phyloP scores from a whole-genome alignment of 208 protist genomes.

The Tritrichomonas musculus region DNA sequence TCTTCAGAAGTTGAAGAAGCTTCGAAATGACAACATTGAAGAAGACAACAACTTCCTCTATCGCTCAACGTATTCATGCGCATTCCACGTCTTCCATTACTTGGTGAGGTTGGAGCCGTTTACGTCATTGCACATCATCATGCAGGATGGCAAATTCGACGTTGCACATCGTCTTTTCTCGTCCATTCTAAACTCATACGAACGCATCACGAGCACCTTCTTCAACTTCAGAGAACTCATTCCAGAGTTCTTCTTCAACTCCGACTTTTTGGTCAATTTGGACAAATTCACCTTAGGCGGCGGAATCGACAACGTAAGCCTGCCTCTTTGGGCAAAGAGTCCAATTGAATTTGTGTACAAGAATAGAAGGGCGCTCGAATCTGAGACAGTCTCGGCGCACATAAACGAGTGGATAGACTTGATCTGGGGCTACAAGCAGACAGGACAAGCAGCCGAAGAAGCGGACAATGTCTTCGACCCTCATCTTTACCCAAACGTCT shows the following conservation, averaged over 20 bases:
- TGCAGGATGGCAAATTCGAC: constrained; percentile 36
- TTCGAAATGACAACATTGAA: neutral
- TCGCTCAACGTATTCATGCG: constrained; percentile 38
- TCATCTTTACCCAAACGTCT: neutral
- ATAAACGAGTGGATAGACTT: neutral
- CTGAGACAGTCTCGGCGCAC: neutral
- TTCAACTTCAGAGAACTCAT: neutral
- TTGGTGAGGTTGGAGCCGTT: constrained; percentile 45
- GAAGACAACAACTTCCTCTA: neutral
- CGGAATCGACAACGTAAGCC: neutral
- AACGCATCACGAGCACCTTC: neutral
- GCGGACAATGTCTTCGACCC: neutral
- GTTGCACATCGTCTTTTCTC: neutral
- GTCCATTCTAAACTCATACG: neutral
- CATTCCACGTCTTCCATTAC: constrained; percentile 40
- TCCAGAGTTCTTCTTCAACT: constrained; percentile 11
- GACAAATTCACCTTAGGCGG: neutral
- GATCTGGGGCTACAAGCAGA: neutral
- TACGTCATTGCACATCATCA: constrained; percentile 36
- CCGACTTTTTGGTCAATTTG: neutral
- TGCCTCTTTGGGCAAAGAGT: neutral
- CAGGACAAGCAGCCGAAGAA: neutral
- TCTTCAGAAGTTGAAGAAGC: neutral
- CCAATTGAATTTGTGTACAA: neutral
- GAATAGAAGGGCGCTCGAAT: neutral